A percentile compares a stretch with the other conserved stretches of the same genome.
Evolutionary conservation across 768 basidiomycete species (phyloP).

Genomic region (Naganishia friedmannii): DNA sequence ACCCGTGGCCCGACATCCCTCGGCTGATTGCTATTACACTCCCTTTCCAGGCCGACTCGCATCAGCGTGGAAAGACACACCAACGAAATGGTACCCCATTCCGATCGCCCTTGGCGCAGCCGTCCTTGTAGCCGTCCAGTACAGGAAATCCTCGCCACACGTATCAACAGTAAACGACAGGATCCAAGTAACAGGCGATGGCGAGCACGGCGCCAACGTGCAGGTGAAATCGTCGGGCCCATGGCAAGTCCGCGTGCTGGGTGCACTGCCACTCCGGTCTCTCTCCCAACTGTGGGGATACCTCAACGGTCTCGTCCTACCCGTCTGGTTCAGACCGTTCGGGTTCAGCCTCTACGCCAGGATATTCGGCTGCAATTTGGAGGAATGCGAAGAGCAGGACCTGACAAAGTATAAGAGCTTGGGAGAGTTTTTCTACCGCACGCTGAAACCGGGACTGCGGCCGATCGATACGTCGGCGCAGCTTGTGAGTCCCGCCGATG

Average conservation of each 20-base stretch:
- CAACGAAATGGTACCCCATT: conserved; percentile 92
- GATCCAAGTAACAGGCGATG: conserved; percentile 43
- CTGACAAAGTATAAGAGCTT: conserved; percentile 75
- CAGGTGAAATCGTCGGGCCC: conserved; percentile 33
- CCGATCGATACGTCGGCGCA: conserved; percentile 69
- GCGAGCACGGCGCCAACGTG: conserved; percentile 42
- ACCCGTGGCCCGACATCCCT: neutral
- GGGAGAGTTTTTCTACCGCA: conserved; percentile 94
- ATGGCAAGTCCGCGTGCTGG: conserved; percentile 77
- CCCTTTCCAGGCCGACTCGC: conserved; percentile 55
- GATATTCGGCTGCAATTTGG: conserved; percentile 89
- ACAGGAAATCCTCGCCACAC: conserved; percentile 28
- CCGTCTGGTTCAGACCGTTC: conserved; percentile 89
- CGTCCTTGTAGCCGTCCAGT: conserved; percentile 59
- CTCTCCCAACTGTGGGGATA: conserved; percentile 98
- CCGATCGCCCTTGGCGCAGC: conserved; percentile 85
- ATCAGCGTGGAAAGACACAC: conserved; percentile 77
- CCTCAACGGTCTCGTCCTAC: conserved; percentile 85
- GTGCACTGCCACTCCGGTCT: conserved; percentile 87
- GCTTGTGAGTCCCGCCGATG: conserved; percentile 91
- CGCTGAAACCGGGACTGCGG: conserved; percentile 73
- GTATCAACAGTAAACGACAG: conserved; percentile 25
- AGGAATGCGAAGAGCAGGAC: conserved; percentile 78
- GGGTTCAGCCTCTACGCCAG: conserved; percentile 80
- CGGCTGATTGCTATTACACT: neutral